Evolutionary conservation across 192 early-diverging fungal genomes (phyloP).

Genomic region (Spinellus fusiger): DNA sequence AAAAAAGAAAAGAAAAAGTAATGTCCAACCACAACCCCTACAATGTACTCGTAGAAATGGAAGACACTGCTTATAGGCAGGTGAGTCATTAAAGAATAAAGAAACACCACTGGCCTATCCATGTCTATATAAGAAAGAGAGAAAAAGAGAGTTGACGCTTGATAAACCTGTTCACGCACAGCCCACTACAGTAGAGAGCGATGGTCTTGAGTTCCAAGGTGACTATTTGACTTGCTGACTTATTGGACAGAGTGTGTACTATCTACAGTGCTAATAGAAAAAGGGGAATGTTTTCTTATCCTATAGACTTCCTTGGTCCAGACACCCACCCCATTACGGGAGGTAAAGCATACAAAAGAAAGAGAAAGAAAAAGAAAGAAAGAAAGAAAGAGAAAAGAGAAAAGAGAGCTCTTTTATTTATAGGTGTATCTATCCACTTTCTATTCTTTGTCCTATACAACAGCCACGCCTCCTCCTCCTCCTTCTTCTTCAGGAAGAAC

Average conservation of each 20-base stretch:
- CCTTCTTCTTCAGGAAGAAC: constrained; percentile 4
- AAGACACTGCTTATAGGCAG: constrained; percentile 29
- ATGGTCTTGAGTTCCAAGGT: constrained; percentile 45
- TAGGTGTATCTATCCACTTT: not conserved
- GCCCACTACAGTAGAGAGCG: constrained; percentile 35
- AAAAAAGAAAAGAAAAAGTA: not conserved
- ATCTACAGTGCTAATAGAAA: too few relatives aligned
- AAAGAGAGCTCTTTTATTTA: not conserved
- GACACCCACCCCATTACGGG: too few relatives aligned
- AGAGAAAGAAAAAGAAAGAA: not conserved
- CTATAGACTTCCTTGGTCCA: too few relatives aligned
- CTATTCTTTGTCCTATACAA: not conserved
- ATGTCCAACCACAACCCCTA: constrained; percentile 39
- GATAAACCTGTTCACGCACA: too few relatives aligned
- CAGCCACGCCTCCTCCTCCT: not conserved
- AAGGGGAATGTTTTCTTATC: too few relatives aligned
- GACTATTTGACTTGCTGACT: too few relatives aligned
- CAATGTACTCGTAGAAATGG: constrained; percentile 44
- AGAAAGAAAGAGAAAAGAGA: not conserved
- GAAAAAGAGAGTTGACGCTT: too few relatives aligned
- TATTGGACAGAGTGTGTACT: too few relatives aligned
- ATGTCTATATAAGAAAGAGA: too few relatives aligned
- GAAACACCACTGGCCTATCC: not conserved
- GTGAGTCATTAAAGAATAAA: not conserved
- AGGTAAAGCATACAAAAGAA: too few relatives aligned